phyloP scores from a whole-genome alignment of 202 grass and related monocot genomes.

The Carex arenaria region DNA sequence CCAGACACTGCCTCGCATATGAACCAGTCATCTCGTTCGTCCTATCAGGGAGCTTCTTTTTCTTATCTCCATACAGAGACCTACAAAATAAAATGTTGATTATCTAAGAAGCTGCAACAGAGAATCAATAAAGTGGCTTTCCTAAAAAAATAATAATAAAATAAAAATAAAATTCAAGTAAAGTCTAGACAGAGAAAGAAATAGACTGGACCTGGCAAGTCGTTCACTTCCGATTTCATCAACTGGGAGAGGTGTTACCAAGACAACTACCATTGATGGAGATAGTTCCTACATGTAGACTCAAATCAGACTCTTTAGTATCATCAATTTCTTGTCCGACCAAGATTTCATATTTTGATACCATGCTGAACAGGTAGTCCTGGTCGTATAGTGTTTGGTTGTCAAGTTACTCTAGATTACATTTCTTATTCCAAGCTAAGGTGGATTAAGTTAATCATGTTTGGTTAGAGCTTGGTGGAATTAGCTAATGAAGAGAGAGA shows the following conservation, averaged over 20 bases:
- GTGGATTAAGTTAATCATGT: too few relatives aligned
- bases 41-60: constrained; percentile 60
- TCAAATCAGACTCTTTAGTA: background rate
- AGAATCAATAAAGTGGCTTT: background rate
- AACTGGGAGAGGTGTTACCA: constrained; percentile 75
- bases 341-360: background rate
- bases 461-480: too few relatives aligned
- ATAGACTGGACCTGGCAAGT: constrained; percentile 33
- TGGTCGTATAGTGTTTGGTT: background rate
- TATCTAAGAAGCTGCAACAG: background rate
- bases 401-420: too few relatives aligned
- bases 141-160: background rate
- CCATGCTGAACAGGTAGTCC: background rate
- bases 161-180: background rate
- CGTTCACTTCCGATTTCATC: constrained; percentile 61
- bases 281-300: background rate
- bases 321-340: background rate
- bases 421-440: too few relatives aligned
- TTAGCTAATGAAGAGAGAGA: too few relatives aligned
- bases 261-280: constrained; percentile 49
- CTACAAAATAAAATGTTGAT: constrained; percentile 15
- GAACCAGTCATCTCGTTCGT: constrained; percentile 79
- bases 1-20: constrained; percentile 62
- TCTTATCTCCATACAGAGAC: constrained; percentile 54
- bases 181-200: background rate